Percentiles rank a stretch among this genome's conserved stretches.
Conservation (phyloP, 2,329 filamentous ascomycete genomes). For the Scytalidium lignicola region DNA sequence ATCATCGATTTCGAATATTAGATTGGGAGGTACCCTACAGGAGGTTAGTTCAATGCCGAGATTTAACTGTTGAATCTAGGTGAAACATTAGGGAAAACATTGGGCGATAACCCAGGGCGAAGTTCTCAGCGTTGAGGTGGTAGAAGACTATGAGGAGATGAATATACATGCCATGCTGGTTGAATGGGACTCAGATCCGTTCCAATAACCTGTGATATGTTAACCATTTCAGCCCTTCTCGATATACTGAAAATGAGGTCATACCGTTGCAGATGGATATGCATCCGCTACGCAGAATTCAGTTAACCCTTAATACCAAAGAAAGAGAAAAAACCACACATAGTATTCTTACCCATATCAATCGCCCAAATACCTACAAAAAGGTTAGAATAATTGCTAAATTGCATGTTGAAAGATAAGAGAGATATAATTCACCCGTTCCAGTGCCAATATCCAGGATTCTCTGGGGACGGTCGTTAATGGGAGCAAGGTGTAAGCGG, state of each 20-base stretch:
- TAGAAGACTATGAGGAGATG: too few species aligned
- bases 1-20: constrained; percentile 38
- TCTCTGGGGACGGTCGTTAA: constrained; percentile 30
- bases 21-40: constrained; percentile 17
- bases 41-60: background rate
- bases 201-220: constrained; percentile 15
- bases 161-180: constrained; percentile 11
- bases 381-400: background rate
- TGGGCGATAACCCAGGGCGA: too few species aligned
- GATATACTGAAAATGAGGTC: background rate
- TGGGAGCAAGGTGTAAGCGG: constrained; percentile 26
- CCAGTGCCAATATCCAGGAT: constrained; percentile 35
- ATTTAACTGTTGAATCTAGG: too few species aligned
- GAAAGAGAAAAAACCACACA: too few species aligned
- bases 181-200: constrained; percentile 24
- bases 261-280: constrained; percentile 9
- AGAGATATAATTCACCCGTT: constrained; percentile 25
- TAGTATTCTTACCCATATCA: constrained; percentile 13
- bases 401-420: too few species aligned
- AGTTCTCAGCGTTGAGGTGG: too few species aligned
- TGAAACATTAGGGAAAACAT: too few species aligned
- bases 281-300: constrained; percentile 24
- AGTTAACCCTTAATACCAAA: too few species aligned
- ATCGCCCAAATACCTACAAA: constrained; percentile 12
- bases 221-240: background rate